These are phyloP conservation scores for Phytophthora tentaculata DNA, from an alignment of 352 stramenopile genomes.

Conservation along the genomic window DNA sequence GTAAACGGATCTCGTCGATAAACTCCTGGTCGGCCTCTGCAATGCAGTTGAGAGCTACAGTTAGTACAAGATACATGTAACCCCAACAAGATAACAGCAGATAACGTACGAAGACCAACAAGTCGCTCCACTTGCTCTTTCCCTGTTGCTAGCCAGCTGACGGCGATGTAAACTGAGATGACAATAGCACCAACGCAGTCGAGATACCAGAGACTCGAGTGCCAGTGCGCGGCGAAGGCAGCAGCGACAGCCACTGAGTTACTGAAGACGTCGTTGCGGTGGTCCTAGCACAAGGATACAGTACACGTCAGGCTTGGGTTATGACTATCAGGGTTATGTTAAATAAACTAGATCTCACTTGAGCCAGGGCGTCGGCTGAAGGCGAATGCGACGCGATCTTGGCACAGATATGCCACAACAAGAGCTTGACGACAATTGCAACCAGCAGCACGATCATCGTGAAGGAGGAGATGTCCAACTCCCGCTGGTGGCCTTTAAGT, in stretches of 20 bases:
- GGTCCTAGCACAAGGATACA: constrained; percentile 86
- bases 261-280: constrained; percentile 97
- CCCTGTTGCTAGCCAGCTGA: constrained; percentile 94
- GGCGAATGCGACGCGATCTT: constrained; percentile 72
- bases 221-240: constrained; percentile 66
- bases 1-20: constrained; percentile 91
- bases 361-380: constrained; percentile 75
- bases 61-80: constrained; percentile 1
- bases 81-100: not conserved
- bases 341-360: too few relatives aligned
- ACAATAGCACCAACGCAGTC: constrained; percentile 95
- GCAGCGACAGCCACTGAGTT: constrained; percentile 93
- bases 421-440: constrained; percentile 85
- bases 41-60: not conserved
- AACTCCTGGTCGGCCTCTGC: constrained; percentile 92
- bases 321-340: too few relatives aligned
- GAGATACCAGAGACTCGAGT: constrained; percentile 90
- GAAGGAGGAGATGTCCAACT: constrained; percentile 71
- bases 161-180: constrained; percentile 97
- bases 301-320: not conserved
- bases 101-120: constrained; percentile 80
- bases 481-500: constrained; percentile 61
- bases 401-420: constrained; percentile 81
- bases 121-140: constrained; percentile 96
- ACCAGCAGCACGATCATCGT: constrained; percentile 72